Percentiles rank a stretch among this genome's conserved stretches.
phyloP scores from a whole-genome alignment of 768 basidiomycete species.

The Punctularia strigosozonata region DNA sequence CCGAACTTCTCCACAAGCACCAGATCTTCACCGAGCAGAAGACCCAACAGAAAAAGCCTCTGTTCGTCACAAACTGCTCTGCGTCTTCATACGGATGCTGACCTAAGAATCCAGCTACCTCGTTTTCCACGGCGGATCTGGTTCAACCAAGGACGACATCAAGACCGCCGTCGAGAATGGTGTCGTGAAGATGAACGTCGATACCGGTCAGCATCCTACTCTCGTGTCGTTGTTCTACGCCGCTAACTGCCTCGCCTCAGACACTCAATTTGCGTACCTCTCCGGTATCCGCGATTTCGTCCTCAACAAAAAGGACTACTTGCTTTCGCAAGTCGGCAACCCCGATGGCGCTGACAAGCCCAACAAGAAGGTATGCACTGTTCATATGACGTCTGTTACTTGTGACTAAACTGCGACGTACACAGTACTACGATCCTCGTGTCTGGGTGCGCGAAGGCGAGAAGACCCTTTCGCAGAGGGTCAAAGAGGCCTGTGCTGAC shows the following conservation, averaged over 20 bases:
- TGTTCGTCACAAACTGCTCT: too few species aligned
- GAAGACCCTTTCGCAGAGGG: conserved; percentile 78
- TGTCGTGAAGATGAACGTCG: conserved; percentile 99
- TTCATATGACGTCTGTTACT: conserved; percentile 1
- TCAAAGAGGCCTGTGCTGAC: conserved; percentile 90
- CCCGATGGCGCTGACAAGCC: conserved; percentile 95
- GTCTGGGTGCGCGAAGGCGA: conserved; percentile 99
- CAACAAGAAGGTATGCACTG: conserved; percentile 80
- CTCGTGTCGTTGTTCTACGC: conserved; percentile 2
- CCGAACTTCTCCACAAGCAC: conserved; percentile 86
- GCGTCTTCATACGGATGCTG: too few species aligned
- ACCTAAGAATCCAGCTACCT: conserved; percentile 79
- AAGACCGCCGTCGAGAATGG: conserved; percentile 81
- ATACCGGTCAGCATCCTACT: conserved; percentile 42
- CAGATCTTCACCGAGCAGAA: conserved; percentile 65
- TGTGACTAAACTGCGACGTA: conserved; percentile 1
- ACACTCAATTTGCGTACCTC: conserved; percentile 90
- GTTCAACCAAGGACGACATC: conserved; percentile 95
- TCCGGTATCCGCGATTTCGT: conserved; percentile 86
- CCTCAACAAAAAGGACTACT: conserved; percentile 74
- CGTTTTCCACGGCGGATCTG: conserved; percentile 99
- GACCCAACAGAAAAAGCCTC: conserved; percentile 59
- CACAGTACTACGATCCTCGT: conserved; percentile 85
- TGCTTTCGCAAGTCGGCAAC: conserved; percentile 89
- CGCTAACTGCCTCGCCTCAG: conserved; percentile 16